phyloP scores from a whole-genome alignment of 2,329 filamentous ascomycete genomes.

The Fusarium continuum region DNA sequence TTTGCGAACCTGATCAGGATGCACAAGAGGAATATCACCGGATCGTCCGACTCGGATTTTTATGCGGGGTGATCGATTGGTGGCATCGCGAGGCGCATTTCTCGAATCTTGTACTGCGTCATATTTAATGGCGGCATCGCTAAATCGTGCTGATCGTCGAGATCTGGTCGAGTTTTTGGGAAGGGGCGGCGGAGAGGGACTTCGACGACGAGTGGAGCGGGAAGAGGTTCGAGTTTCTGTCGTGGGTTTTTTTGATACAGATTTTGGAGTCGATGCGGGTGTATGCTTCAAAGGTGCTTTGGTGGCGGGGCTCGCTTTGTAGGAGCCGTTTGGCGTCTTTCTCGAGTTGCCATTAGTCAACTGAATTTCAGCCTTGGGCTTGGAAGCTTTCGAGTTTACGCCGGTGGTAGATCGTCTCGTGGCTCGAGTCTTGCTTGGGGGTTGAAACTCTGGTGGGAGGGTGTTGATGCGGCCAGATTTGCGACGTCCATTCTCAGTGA shows the following conservation, averaged over 20 bases:
- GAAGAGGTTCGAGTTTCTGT: conserved; percentile 44
- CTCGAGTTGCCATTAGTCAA: conserved; percentile 40
- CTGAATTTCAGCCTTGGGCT: conserved; percentile 44
- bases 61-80: conserved; percentile 56
- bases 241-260: conserved; percentile 43
- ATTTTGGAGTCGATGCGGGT: conserved; percentile 44
- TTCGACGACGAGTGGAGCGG: conserved; percentile 51
- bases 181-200: conserved; percentile 53
- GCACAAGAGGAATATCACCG: conserved; percentile 63
- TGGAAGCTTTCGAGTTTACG: conserved; percentile 49
- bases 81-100: conserved; percentile 28
- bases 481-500: conserved; percentile 76
- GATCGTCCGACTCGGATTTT: conserved; percentile 56
- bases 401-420: conserved; percentile 55
- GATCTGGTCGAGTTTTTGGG: conserved; percentile 55
- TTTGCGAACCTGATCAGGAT: conserved; percentile 66
- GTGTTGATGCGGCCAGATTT: conserved; percentile 72
- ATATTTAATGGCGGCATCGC: conserved; percentile 40
- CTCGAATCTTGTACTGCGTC: conserved; percentile 21
- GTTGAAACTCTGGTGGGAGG: conserved; percentile 62
- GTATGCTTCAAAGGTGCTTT: conserved; percentile 39
- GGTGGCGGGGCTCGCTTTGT: conserved; percentile 41
- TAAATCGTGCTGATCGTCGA: conserved; percentile 55
- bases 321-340: conserved; percentile 40
- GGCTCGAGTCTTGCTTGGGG: conserved; percentile 59